Base-by-base conservation (phyloP, 257 asterid genomes). In the Lycium barbarum region DNA sequence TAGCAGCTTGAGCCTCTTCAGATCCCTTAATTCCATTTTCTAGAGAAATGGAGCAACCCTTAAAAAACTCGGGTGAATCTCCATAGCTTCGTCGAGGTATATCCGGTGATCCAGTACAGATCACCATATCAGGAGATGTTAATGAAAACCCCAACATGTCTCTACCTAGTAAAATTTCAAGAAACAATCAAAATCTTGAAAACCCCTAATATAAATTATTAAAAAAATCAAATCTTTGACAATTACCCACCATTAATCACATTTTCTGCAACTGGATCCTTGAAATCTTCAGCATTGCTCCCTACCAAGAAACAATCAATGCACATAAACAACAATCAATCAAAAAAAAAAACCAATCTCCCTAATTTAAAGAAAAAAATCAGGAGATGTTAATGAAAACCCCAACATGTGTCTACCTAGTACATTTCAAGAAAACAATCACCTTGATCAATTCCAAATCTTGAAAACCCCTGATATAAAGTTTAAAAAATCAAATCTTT, bases 11-110 rank as follows among this genome's bases (percentile, higher is more conserved):
- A 62, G 83, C 87, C 36, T 81, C 84, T 84, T 92, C 94, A 58
- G 95, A 86, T 7, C 96, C 98, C 71, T 91, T 88, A 54, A 96
- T 93, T 53, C 99, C 98, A 88, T 93, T 92, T 86, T 95, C 98
- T 86, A 95, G 85, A 15, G 99, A 95, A 87, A 94, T 84, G 87
- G 94, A 87, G 67, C 73, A 88, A 49, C 88, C 90, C 63, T 80
- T 66, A 58, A 81, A 68, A 83, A 66, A 76, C n/a, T 91, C 91
- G 26, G 97, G 93, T 58, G 97, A 93, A 88, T 93, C 93, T 88
- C 88, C 88, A 49, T 86, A 92, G 84, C 85, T 89, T 85, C 88
- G 92, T 55, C 54, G 88, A 73, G 95, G 88, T 65, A 90, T 89
- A 73, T 89, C 98, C 17, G 98, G 97, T 76, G 98, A 96, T 55